phyloP scores from a whole-genome alignment of 2,329 filamentous ascomycete genomes.

The Apiospora pterosperma region DNA sequence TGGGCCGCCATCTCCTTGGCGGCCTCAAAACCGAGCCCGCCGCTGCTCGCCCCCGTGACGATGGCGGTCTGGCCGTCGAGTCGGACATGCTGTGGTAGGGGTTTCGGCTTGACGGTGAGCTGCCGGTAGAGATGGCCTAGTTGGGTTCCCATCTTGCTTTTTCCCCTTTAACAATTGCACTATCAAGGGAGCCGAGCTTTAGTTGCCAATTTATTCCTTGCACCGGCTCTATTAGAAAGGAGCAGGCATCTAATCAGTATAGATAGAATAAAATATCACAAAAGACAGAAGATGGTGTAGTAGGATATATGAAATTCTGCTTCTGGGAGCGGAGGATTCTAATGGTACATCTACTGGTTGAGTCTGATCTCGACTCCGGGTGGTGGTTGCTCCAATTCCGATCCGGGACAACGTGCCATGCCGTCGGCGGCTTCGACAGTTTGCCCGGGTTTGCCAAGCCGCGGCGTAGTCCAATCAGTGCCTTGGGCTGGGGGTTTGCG shows the following conservation, averaged over 20 bases:
- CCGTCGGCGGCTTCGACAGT: background rate
- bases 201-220: no score
- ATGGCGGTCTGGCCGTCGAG: slow-evolving; percentile 15
- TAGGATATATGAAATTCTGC: no score
- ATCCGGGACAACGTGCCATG: background rate
- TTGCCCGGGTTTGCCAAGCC: background rate
- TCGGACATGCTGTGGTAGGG: slow-evolving; percentile 8
- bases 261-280: no score
- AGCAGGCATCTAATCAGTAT: no score
- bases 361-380: background rate
- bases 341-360: no score
- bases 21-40: slow-evolving; percentile 15
- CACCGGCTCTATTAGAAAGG: no score
- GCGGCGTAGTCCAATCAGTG: background rate
- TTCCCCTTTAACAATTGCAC: background rate
- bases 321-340: background rate
- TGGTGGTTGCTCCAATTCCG: background rate
- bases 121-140: slow-evolving; percentile 2
- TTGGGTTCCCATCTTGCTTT: background rate
- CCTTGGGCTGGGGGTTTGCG: no score
- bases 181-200: no score
- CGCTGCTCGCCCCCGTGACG: slow-evolving; percentile 15
- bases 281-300: no score
- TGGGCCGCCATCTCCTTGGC: slow-evolving; percentile 16
- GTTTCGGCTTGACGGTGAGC: slow-evolving; percentile 14